Evolutionary conservation across 148 eudicot species (phyloP).

Genomic region (Dysphania ambrosioides): DNA sequence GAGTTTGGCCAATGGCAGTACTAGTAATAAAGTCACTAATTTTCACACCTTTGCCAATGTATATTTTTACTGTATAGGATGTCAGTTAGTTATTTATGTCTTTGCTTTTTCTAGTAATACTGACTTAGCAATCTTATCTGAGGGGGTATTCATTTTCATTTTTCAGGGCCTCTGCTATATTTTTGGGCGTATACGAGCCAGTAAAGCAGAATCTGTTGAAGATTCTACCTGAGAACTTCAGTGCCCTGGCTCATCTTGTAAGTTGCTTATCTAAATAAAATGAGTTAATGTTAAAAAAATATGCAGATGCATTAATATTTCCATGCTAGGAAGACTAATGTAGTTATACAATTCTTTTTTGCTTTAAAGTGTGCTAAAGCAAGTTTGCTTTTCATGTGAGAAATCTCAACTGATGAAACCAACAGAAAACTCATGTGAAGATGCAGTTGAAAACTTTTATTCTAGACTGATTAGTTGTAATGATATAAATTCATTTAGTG

Average conservation of each 20-base stretch:
- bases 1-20: neutral
- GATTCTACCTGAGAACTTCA: conserved; percentile 60
- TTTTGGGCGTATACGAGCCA: conserved; percentile 85
- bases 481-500: neutral
- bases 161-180: conserved; percentile 83
- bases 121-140: neutral
- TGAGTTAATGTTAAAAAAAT: too few relatives aligned
- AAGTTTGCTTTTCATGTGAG: too few relatives aligned
- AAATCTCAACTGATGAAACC: too few relatives aligned
- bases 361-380: too few relatives aligned
- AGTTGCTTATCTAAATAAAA: conserved; percentile 21
- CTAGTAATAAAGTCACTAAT: neutral
- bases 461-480: neutral
- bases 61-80: neutral
- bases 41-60: neutral
- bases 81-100: neutral
- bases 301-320: too few relatives aligned
- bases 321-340: too few relatives aligned
- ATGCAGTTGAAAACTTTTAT: neutral
- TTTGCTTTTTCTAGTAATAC: neutral
- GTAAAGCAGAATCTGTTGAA: conserved; percentile 61
- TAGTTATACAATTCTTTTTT: too few relatives aligned
- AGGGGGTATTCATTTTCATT: conserved; percentile 4
- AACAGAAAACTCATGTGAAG: neutral
- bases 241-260: conserved; percentile 87